Evolutionary conservation across 2,329 filamentous ascomycete genomes (phyloP).

Genomic region (Fusarium sp.): DNA sequence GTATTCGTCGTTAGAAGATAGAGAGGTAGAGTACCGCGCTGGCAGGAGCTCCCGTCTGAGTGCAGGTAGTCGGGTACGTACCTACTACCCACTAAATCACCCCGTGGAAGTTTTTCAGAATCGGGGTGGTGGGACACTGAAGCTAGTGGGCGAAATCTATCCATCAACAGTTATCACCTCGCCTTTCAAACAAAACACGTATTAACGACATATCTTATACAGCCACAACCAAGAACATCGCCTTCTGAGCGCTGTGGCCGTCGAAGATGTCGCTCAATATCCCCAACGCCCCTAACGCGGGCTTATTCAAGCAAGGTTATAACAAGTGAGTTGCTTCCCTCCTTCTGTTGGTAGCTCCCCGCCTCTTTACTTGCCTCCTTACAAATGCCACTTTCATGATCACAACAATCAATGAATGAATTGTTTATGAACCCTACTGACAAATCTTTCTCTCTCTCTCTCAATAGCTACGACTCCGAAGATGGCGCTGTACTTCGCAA

Average conservation of each 20-base stretch:
- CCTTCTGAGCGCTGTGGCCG: conserved; percentile 30
- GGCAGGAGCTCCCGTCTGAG: background rate
- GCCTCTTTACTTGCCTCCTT: conserved; percentile 35
- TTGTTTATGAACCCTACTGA: background rate
- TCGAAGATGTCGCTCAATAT: conserved; percentile 91
- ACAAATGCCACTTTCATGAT: conserved; percentile 4
- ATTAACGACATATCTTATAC: conserved; percentile 25
- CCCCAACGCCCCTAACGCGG: conserved; percentile 90
- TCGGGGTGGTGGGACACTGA: conserved; percentile 30
- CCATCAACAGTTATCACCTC: conserved; percentile 33
- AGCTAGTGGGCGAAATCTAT: conserved; percentile 39
- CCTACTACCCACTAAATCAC: conserved; percentile 38
- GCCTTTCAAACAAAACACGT: conserved; percentile 32
- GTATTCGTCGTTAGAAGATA: background rate
- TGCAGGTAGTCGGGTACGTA: conserved; percentile 37
- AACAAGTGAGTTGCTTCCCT: conserved; percentile 75
- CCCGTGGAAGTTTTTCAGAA: conserved; percentile 42
- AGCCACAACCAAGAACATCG: conserved; percentile 28
- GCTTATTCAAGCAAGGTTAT: conserved; percentile 96
- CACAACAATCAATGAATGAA: background rate
- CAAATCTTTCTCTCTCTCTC: background rate
- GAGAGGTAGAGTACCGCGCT: background rate
- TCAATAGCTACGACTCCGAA: conserved; percentile 90
- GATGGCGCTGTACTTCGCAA: conserved; percentile 98
- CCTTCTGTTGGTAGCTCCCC: conserved; percentile 40